Percentiles rank a stretch among this genome's conserved stretches.
phyloP scores from a whole-genome alignment of 2,329 filamentous ascomycete species.

The Neophaeococcomyces aloes region DNA sequence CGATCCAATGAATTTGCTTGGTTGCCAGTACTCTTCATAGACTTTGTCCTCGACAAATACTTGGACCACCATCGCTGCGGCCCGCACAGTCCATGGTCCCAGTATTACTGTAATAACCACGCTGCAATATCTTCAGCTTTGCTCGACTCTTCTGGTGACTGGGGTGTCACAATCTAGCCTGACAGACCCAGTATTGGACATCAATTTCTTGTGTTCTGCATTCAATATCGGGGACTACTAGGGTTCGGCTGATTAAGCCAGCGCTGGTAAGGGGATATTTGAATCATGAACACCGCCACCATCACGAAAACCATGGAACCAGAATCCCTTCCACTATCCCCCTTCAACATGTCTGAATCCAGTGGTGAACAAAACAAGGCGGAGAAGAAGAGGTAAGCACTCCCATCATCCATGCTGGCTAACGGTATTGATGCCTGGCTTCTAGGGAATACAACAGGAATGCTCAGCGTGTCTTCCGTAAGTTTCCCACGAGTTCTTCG shows the following conservation, averaged over 20 bases:
- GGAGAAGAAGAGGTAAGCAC: constrained; percentile 23
- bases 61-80: neutral
- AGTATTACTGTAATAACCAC: constrained; percentile 9
- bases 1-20: neutral
- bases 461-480: constrained; percentile 37
- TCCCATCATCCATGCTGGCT: neutral
- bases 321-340: neutral
- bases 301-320: constrained; percentile 13
- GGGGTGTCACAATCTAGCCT: constrained; percentile 8
- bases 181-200: neutral
- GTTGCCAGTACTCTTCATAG: neutral
- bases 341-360: constrained; percentile 24
- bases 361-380: constrained; percentile 23
- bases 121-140: constrained; percentile 7
- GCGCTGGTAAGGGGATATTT: constrained; percentile 12
- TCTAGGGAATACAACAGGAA: constrained; percentile 31
- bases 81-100: constrained; percentile 1
- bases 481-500: constrained; percentile 13
- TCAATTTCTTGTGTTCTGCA: constrained; percentile 4
- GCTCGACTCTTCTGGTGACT: neutral
- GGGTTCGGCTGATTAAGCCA: neutral
- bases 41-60: neutral
- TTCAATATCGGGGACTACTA: constrained; percentile 1
- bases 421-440: constrained; percentile 8
- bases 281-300: constrained; percentile 22